Conservation (phyloP, 1,284 basidiomycete species). For the Ustilago sp. region DNA sequence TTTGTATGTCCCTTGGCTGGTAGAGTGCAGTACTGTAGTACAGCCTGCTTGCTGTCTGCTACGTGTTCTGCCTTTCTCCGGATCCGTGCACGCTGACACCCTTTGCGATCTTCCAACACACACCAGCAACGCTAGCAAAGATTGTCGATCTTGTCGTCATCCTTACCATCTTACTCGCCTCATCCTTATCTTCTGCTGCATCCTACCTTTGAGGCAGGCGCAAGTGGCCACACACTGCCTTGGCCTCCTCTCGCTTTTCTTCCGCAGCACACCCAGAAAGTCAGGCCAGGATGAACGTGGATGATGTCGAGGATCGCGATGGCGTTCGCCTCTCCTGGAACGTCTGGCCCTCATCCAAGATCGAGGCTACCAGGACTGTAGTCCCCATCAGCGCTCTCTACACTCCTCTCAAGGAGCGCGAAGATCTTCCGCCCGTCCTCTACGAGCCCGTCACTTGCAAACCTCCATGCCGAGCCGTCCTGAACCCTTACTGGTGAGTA, state of each 20-base stretch:
- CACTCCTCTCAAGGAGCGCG: constrained; percentile 92
- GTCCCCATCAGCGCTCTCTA: constrained; percentile 98
- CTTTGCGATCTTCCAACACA: constrained; percentile 30
- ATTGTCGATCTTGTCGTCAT: constrained; percentile 2
- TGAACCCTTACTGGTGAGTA: constrained; percentile 90
- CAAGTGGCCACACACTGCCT: background rate
- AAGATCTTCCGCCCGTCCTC: constrained; percentile 93
- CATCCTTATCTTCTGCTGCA: background rate
- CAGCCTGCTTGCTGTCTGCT: constrained; percentile 2
- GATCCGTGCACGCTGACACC: constrained; percentile 26
- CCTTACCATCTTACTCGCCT: constrained; percentile 6
- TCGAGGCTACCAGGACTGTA: constrained; percentile 97
- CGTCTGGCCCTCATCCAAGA: constrained; percentile 95
- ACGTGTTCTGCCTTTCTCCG: constrained; percentile 27
- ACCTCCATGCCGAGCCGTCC: constrained; percentile 93
- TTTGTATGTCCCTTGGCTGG: constrained; percentile 12
- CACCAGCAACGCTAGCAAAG: constrained; percentile 19
- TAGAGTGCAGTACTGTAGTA: background rate
- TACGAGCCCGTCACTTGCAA: constrained; percentile 99
- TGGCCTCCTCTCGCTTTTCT: background rate
- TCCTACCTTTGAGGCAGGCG: constrained; percentile 12
- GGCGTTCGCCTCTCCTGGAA: constrained; percentile 83
- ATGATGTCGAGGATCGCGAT: constrained; percentile 70
- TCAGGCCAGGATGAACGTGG: constrained; percentile 57
- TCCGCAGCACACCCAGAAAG: background rate